Conservation (phyloP, 169 alveolate species). For the Plasmodium gallinaceum region DNA sequence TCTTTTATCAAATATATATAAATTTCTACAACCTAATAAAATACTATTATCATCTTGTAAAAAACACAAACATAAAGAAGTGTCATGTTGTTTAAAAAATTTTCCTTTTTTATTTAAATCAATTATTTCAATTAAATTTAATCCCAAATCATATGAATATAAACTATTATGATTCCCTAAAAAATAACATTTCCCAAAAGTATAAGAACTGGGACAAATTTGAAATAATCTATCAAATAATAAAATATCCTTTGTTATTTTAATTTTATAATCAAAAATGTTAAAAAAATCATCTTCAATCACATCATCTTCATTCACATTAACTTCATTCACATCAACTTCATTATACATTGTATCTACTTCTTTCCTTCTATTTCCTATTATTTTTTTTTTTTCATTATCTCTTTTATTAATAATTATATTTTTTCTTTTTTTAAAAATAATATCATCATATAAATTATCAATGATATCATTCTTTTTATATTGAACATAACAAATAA, state of each 20-base stretch:
- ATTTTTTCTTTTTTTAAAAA: not conserved
- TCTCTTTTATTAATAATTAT: not conserved
- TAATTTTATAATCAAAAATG: conserved; percentile 11
- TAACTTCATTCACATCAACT: not conserved
- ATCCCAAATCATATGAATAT: conserved; percentile 15
- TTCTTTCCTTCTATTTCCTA: not conserved
- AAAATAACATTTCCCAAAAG: conserved; percentile 46
- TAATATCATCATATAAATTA: not conserved
- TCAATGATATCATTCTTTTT: not conserved
- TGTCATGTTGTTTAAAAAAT: not conserved
- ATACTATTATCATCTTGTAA: conserved; percentile 69
- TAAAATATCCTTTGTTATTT: conserved; percentile 41
- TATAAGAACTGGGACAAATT: conserved; percentile 41
- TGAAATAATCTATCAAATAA: conserved; percentile 55
- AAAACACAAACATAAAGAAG: conserved; percentile 18
- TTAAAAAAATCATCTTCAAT: not conserved
- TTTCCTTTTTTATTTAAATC: conserved; percentile 14
- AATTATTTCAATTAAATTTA: conserved; percentile 18
- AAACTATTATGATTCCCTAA: conserved; percentile 32
- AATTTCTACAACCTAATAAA: conserved; percentile 77
- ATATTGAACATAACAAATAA: conserved; percentile 36
- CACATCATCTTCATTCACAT: too few species aligned
- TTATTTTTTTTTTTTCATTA: not conserved
- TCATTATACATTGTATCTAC: not conserved
- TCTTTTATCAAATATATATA: conserved; percentile 79